A percentile compares a stretch with the other conserved stretches of the same genome.
Evolutionary conservation across 1,139 yeast species (phyloP).

Genomic region (Yamadazyma pseudoaaseri): DNA sequence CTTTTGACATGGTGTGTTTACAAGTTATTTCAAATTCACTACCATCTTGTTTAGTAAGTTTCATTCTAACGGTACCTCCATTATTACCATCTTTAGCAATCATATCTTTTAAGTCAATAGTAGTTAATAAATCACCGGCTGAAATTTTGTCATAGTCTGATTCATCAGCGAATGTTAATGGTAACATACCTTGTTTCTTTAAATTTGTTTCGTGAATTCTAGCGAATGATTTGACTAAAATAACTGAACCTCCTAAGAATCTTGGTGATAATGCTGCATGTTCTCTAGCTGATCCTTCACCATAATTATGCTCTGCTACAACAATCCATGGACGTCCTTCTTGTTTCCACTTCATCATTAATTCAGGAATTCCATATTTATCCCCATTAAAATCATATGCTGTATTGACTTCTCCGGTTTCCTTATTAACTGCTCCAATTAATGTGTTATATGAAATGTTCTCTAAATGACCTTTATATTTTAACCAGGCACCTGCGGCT

Average conservation of each 20-base stretch:
- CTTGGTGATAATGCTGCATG: constrained; percentile 97
- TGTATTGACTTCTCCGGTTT: constrained; percentile 91
- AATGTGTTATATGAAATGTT: constrained; percentile 93
- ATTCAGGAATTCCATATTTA: constrained; percentile 82
- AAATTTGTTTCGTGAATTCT: constrained; percentile 71
- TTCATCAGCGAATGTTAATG: constrained; percentile 86
- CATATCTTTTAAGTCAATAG: constrained; percentile 77
- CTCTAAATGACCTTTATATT: constrained; percentile 96
- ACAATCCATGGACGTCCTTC: constrained; percentile 89
- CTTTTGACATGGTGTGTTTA: constrained; percentile 95
- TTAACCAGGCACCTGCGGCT: constrained; percentile 99
- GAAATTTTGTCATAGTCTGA: constrained; percentile 80
- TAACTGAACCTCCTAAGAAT: constrained; percentile 86
- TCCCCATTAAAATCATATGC: constrained; percentile 87
- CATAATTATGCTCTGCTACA: constrained; percentile 95
- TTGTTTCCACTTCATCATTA: constrained; percentile 93
- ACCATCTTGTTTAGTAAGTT: constrained; percentile 76
- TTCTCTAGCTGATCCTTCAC: constrained; percentile 99
- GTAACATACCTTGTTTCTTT: constrained; percentile 63
- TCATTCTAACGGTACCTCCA: constrained; percentile 74
- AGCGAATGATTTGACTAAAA: constrained; percentile 93
- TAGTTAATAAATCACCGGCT: constrained; percentile 77
- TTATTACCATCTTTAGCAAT: constrained; percentile 78
- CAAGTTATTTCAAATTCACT: constrained; percentile 66
- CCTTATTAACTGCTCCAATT: constrained; percentile 96